Conservation (phyloP, 768 basidiomycete genomes). For the Lactarius trivialis region DNA sequence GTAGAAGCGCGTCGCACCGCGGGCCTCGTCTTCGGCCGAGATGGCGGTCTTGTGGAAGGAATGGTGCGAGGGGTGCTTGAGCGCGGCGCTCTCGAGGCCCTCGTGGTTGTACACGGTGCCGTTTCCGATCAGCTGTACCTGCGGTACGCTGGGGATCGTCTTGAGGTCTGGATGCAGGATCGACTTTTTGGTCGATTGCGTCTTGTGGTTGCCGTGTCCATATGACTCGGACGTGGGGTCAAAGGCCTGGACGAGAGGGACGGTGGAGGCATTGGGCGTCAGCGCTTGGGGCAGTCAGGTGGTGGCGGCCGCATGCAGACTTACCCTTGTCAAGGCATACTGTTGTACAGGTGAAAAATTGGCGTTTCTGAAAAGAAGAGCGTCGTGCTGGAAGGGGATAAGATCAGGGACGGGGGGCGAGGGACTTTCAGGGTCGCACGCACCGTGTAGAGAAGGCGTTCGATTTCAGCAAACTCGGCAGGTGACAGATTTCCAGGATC, state of each 20-base stretch:
- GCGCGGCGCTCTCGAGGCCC: constrained; percentile 60
- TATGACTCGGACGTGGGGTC: constrained; percentile 61
- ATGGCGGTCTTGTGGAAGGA: constrained; percentile 78
- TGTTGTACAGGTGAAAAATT: constrained; percentile 74
- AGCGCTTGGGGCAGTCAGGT: background rate
- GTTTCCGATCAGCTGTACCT: constrained; percentile 88
- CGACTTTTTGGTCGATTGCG: constrained; percentile 62
- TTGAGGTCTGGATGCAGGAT: constrained; percentile 85
- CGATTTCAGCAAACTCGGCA: constrained; percentile 59
- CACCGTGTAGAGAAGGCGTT: constrained; percentile 73
- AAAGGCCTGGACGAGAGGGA: constrained; percentile 51
- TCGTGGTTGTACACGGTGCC: constrained; percentile 72
- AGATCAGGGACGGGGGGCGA: background rate
- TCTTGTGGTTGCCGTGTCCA: constrained; percentile 88
- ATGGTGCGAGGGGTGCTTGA: constrained; percentile 79
- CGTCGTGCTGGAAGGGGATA: constrained; percentile 46
- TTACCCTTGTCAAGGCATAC: constrained; percentile 77
- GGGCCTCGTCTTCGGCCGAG: constrained; percentile 60
- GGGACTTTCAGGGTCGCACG: constrained; percentile 13
- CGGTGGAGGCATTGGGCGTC: constrained; percentile 5
- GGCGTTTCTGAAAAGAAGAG: constrained; percentile 67
- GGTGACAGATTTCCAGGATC: constrained; percentile 56
- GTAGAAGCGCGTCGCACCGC: constrained; percentile 74
- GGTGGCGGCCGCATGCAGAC: constrained; percentile 15
- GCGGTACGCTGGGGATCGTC: constrained; percentile 78